A percentile compares a stretch with the other conserved stretches of the same genome.
phyloP scores from a whole-genome alignment of 805 yeast genomes.

The Isabelozyma heimii region DNA sequence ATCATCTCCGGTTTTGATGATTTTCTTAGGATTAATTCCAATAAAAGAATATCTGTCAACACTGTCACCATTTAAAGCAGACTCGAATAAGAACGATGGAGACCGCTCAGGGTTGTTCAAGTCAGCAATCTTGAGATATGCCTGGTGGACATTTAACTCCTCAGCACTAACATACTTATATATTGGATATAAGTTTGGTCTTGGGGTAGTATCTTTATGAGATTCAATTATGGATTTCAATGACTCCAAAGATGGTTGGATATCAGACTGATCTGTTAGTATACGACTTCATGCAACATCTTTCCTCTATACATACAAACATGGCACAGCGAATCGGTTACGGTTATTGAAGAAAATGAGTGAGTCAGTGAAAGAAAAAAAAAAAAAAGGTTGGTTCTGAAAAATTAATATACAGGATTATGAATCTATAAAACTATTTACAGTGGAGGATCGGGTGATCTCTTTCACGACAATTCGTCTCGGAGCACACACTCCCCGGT shows the following conservation, averaged over 20 bases:
- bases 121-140: conserved; percentile 78
- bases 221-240: conserved; percentile 20
- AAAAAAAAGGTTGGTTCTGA: conserved; percentile 2
- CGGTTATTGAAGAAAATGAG: conserved; percentile 1
- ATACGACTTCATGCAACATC: not conserved
- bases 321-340: conserved; percentile 4
- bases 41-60: conserved; percentile 89
- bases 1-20: conserved; percentile 78
- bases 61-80: conserved; percentile 85
- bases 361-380: conserved; percentile 4
- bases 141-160: conserved; percentile 83
- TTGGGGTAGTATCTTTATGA: not conserved
- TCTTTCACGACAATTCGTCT: not conserved
- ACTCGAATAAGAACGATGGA: conserved; percentile 81
- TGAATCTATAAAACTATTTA: not conserved
- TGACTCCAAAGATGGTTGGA: conserved; percentile 37
- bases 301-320: conserved; percentile 20
- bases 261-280: conserved; percentile 22
- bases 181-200: conserved; percentile 77
- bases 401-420: conserved; percentile 7
- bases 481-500: conserved; percentile 38
- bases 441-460: not conserved
- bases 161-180: conserved; percentile 72
- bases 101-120: conserved; percentile 52
- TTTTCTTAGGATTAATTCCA: conserved; percentile 80